Percentiles rank a stretch among this genome's conserved stretches.
These are phyloP conservation scores for Symbiodinium pilosum DNA, from an alignment of 73 alveolate species.

Conservation along the genomic window DNA sequence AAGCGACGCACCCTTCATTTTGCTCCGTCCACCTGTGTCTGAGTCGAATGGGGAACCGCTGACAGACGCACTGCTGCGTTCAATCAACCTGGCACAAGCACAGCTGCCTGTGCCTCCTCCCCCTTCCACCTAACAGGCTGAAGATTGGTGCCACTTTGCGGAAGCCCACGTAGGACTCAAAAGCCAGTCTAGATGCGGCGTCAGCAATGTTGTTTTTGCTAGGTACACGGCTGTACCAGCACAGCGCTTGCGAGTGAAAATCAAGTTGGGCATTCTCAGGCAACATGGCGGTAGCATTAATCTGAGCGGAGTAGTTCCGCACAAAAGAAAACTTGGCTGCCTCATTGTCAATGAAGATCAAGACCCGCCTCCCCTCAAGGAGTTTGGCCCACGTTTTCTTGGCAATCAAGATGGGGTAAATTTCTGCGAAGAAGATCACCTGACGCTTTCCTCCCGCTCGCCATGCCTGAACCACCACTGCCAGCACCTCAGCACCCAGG, in stretches of 20 bases:
- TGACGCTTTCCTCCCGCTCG: neutral
- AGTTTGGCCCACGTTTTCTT: neutral
- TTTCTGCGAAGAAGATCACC: neutral
- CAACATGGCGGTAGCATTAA: neutral
- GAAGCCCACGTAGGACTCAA: neutral
- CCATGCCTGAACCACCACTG: neutral
- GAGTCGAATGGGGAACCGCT: too few relatives aligned
- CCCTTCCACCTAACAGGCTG: too few relatives aligned
- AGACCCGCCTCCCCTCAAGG: neutral
- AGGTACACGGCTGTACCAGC: neutral
- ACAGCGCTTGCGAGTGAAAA: neutral
- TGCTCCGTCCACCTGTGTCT: too few relatives aligned
- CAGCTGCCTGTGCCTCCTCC: too few relatives aligned
- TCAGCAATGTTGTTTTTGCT: neutral
- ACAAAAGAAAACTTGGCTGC: neutral
- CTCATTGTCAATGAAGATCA: neutral
- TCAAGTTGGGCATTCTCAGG: neutral
- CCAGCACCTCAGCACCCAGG: neutral
- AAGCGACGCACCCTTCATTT: too few relatives aligned
- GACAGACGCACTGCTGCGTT: too few relatives aligned
- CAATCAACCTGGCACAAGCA: too few relatives aligned
- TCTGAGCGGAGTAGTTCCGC: neutral
- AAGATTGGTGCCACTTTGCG: neutral
- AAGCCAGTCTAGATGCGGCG: neutral
- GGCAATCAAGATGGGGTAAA: neutral